Conservation (phyloP, 805 yeast genomes). For the Wickerhamomyces ciferrii region DNA sequence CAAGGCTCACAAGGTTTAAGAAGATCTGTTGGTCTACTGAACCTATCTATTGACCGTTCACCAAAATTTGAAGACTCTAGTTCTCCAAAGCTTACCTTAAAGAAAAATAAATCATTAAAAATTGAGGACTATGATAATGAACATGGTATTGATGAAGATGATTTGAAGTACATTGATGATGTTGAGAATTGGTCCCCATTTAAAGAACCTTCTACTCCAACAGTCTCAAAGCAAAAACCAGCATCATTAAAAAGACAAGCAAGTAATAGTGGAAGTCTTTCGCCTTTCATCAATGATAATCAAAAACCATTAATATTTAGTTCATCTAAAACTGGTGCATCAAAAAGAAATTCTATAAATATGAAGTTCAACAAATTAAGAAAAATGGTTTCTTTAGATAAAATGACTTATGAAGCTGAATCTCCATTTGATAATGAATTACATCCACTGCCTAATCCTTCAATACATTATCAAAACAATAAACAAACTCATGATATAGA, state of each 20-base stretch:
- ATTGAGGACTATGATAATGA: not conserved
- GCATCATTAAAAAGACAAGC: slow-evolving; percentile 22
- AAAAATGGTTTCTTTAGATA: slow-evolving; percentile 22
- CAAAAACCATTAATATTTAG: slow-evolving; percentile 20
- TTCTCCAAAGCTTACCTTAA: slow-evolving; percentile 16
- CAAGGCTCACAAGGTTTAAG: slow-evolving; percentile 28
- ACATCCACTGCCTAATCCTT: slow-evolving; percentile 22
- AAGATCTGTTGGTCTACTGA: slow-evolving; percentile 48
- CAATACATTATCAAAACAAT: slow-evolving; percentile 15
- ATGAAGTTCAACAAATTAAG: slow-evolving; percentile 22
- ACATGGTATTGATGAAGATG: slow-evolving; percentile 10
- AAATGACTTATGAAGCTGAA: slow-evolving; percentile 10
- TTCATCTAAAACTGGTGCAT: slow-evolving; percentile 9
- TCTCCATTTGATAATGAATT: slow-evolving; percentile 18
- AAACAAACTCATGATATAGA: slow-evolving; percentile 7
- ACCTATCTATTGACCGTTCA: slow-evolving; percentile 39
- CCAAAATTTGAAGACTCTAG: slow-evolving; percentile 14
- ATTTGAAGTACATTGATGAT: slow-evolving; percentile 15
- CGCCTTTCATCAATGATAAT: slow-evolving; percentile 21
- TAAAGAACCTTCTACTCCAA: slow-evolving; percentile 22
- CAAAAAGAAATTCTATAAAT: slow-evolving; percentile 22
- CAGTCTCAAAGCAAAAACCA: slow-evolving; percentile 8
- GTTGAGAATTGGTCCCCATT: slow-evolving; percentile 26
- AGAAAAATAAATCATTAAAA: slow-evolving; percentile 13
- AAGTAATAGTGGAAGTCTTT: slow-evolving; percentile 20